Evolutionary conservation across 495 filamentous ascomycete genomes (phyloP), one percentile per base, ranked within the genome.

Genomic region (Penicillium atrosanguineum): DNA sequence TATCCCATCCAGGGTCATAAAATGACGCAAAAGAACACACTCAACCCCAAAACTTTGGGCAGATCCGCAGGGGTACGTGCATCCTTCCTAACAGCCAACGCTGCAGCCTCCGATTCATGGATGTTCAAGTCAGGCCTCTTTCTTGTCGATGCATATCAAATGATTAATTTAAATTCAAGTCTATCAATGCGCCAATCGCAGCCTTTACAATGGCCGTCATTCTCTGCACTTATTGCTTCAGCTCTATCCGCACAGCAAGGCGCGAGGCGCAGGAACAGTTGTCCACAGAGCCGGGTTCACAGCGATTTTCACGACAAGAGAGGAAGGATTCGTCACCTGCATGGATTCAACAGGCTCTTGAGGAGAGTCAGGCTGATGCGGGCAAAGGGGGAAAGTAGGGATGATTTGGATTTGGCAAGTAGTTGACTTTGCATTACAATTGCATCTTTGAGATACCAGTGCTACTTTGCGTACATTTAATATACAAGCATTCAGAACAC

Each of bases 191-290:
- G 7, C 77, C 77, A 16, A 74, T 79, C 34, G 75, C 73, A 25
- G 77, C 77, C 15, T 74, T 80, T 53, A 75, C 75, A 11, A 78
- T 80, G 75, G 76, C 77, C 23, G 44, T 73, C 19, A 41, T 82
- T 21, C 71, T 81, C 2, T 73, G 68, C 52, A 69, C 76, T 29
- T 80, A 82, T 57, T 73, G 74, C 52, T 55, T 78, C 53, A 75
- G 67, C 23, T 79, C 78, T 1, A 80, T 81, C 44, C 64, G 68
- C 37, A 69, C 75, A 21, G 78, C 78, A 1, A 65, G 72, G 38
- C 67, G 64, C 20, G 71, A 74, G 41, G 69, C 69, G 2, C 64
- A 69, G 45, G 46, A 46, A 7, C 44, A 59, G 16, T 25, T 50
- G 4, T 21, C 29, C 4, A 23, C 43, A 21, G 26, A 21, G 2